A percentile compares a stretch with the other conserved stretches of the same genome.
These are phyloP conservation scores for Sporopachydermia lactativora DNA, from an alignment of 805 yeast species.

Conservation along the genomic window DNA sequence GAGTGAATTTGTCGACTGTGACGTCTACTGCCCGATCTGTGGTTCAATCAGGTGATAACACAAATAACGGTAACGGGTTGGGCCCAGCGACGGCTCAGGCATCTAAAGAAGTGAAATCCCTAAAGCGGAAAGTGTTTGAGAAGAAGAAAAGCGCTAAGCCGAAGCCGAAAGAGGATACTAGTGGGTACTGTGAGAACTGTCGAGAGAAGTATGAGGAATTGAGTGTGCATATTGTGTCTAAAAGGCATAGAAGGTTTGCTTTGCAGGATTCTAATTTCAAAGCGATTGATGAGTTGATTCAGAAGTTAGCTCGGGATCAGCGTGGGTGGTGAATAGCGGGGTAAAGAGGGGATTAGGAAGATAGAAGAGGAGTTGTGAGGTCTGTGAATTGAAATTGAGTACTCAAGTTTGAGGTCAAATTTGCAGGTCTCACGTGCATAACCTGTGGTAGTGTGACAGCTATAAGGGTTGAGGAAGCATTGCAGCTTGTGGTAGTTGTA, in stretches of 20 bases:
- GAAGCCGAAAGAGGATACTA: conserved; percentile 8
- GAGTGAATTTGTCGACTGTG: conserved; percentile 32
- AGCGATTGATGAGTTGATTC: conserved; percentile 63
- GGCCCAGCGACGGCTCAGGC: conserved; percentile 17
- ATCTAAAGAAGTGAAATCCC: conserved; percentile 26
- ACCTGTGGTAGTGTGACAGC: too few relatives aligned
- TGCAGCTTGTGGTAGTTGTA: too few relatives aligned
- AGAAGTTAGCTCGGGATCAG: conserved; percentile 25
- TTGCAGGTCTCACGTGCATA: too few relatives aligned
- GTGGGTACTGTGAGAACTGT: conserved; percentile 92
- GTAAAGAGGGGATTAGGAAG: too few relatives aligned
- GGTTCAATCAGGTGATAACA: conserved; percentile 15
- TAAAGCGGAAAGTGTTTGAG: conserved; percentile 25
- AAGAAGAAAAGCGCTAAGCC: conserved; percentile 9
- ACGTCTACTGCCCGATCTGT: conserved; percentile 21
- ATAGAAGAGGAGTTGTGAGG: too few relatives aligned
- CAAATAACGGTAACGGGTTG: conserved; percentile 16
- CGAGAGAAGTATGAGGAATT: conserved; percentile 69
- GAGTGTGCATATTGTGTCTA: conserved; percentile 56
- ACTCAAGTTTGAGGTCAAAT: too few relatives aligned
- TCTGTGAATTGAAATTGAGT: too few relatives aligned
- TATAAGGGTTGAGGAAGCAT: too few relatives aligned
- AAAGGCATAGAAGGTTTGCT: conserved; percentile 71
- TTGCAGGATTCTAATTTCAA: conserved; percentile 52
- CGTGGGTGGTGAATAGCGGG: neutral